Base-by-base conservation (phyloP, 805 yeast genomes). In the Kluyveromyces siamensis region DNA sequence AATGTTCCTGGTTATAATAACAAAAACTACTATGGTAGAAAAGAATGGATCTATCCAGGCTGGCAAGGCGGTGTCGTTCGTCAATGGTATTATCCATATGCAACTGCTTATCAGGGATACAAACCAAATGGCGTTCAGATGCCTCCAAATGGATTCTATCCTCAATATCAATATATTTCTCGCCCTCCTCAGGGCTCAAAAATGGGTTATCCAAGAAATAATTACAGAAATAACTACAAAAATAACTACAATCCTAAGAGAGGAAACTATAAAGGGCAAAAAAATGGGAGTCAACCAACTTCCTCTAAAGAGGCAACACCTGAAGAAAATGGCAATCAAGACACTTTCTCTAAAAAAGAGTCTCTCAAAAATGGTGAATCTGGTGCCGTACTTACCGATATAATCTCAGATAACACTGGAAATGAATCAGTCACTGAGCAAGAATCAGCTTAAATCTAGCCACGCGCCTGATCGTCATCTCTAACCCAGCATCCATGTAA, bases 1-100 rank as follows among this genome's bases (percentile, higher is more conserved):
- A 79, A 78, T 50, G 55, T 74, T 21, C 80, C 80, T 1, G 76
- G 81, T 4, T 71, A 70, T 45, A 51, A 51, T 11, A 52, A 55
- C 27, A 37, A 39, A 21, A 30, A 37, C 6, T 44, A 37, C 35
- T 39, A 44, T 25, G 42, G 30, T 13, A 39, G 42, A 43, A 43
- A 43, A 35, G 45, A 43, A 43, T 43, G 45, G 45, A 27, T 43
- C 33, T 43, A 43, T 19, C 45, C 45, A 6, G 45, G 45, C 39
- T 43, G 45, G 45, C 45, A 43, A 17, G 39, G 39, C n/a, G 36
- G 36, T 17, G 45, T 43, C 2, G 27, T 43, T 21, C 45, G 45
- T 36, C 45, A 43, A 36, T 43, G 45, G 45, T 43, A 43, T 13
- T 43, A 43, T 36, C 45, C 45, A 14, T 43, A 43, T 27, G 39